Evolutionary conservation across 352 stramenopile species (phyloP).

Genomic region (Globisporangium echinulatum): DNA sequence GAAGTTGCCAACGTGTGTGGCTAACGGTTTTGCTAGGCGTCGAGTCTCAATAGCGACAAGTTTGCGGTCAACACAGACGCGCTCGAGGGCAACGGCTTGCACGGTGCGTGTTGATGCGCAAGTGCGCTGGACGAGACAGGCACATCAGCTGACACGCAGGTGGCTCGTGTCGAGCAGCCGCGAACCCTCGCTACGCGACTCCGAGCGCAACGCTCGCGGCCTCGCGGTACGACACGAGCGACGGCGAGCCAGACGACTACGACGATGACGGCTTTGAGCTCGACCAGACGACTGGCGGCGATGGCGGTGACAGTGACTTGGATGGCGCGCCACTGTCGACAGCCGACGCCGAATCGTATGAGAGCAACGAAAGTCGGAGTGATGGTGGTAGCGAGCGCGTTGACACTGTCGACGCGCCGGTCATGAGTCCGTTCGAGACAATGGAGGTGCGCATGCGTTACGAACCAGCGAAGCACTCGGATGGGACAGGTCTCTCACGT

Average conservation of each 20-base stretch:
- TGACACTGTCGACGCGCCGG: conserved; percentile 5
- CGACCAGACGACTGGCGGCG: conserved; percentile 34
- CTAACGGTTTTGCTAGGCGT: conserved; percentile 20
- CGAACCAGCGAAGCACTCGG: not conserved
- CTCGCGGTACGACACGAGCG: conserved; percentile 8
- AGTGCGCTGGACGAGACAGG: not conserved
- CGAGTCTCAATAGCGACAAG: conserved; percentile 68
- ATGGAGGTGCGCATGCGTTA: conserved; percentile 24
- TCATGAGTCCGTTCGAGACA: conserved; percentile 30
- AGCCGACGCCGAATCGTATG: not conserved
- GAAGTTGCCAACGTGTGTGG: not conserved
- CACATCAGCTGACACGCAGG: not conserved
- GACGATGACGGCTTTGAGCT: conserved; percentile 60
- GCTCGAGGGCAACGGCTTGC: conserved; percentile 31
- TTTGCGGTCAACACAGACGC: conserved; percentile 63
- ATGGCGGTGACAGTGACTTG: conserved; percentile 5
- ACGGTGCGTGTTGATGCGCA: conserved; percentile 17
- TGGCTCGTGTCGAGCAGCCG: not conserved
- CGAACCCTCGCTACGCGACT: conserved; percentile 11
- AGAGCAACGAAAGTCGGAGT: conserved; percentile 1
- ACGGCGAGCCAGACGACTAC: conserved; percentile 34
- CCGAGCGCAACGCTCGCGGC: conserved; percentile 5
- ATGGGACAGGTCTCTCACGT: not conserved
- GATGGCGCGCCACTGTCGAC: not conserved
- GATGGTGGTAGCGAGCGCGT: not conserved